Conservation (phyloP, 768 basidiomycete species). For the Tulasnella sp. region DNA sequence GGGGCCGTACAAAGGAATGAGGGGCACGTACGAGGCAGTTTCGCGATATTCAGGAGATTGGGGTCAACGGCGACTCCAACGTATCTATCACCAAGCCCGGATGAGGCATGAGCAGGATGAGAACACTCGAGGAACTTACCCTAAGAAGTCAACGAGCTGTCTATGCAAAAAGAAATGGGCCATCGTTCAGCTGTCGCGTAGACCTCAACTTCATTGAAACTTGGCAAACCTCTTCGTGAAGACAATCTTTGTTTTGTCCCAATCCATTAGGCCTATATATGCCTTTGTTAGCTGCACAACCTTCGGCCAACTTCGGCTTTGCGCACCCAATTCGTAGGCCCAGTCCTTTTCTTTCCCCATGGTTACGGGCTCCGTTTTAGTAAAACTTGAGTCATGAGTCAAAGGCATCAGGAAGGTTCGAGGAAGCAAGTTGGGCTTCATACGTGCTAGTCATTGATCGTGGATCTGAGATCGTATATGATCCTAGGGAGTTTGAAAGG, state of each 20-base stretch:
- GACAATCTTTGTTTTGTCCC: conserved; percentile 65
- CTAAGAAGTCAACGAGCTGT: conserved; percentile 63
- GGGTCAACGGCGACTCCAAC: conserved; percentile 67
- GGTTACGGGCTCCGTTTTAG: conserved; percentile 45
- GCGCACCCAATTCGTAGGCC: conserved; percentile 53
- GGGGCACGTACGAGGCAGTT: conserved; percentile 53
- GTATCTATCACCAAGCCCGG: conserved; percentile 37
- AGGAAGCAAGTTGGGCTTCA: background rate
- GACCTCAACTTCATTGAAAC: background rate
- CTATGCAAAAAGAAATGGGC: conserved; percentile 22
- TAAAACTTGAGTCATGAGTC: conserved; percentile 36
- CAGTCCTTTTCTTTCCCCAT: conserved; percentile 59
- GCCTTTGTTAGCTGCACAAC: background rate
- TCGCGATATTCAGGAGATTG: conserved; percentile 60
- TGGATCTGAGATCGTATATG: background rate
- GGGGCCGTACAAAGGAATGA: background rate
- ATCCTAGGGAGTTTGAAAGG: background rate
- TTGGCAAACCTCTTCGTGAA: conserved; percentile 52
- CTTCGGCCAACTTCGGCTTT: background rate
- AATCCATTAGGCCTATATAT: conserved; percentile 60
- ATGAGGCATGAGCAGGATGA: background rate
- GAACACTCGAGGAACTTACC: conserved; percentile 36
- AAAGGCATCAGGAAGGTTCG: background rate
- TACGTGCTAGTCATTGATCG: background rate
- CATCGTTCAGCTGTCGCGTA: background rate